Conservation (phyloP, 306 rosid genomes). For the Gastrolobium villosum region DNA sequence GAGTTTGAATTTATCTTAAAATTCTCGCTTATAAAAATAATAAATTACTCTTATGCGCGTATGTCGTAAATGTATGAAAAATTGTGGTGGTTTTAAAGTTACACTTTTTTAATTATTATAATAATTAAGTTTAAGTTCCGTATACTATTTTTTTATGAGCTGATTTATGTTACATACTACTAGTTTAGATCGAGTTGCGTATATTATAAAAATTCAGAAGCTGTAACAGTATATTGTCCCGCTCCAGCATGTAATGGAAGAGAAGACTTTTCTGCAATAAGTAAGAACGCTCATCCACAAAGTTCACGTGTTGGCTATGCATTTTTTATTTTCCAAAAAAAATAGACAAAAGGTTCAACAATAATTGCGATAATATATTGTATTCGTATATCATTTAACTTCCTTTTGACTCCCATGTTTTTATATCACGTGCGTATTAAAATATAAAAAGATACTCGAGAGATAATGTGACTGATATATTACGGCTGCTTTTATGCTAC, state of each 20-base stretch:
- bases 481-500: background rate
- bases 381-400: background rate
- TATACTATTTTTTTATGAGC: too few relatives aligned
- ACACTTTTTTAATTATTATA: too few relatives aligned
- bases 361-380: slow-evolving; percentile 26
- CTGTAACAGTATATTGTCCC: background rate
- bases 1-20: background rate
- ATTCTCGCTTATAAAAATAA: background rate
- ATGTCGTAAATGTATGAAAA: too few relatives aligned
- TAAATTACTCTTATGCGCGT: too few relatives aligned
- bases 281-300: background rate
- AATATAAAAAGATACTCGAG: background rate
- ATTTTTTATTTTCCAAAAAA: background rate
- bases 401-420: slow-evolving; percentile 15
- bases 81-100: too few relatives aligned
- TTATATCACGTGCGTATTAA: slow-evolving; percentile 40
- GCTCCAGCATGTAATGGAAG: slow-evolving; percentile 9
- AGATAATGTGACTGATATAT: background rate
- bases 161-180: too few relatives aligned
- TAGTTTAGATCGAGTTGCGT: too few relatives aligned
- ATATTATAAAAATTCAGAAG: too few relatives aligned
- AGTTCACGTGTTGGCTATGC: slow-evolving; percentile 42
- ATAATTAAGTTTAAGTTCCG: too few relatives aligned
- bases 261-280: background rate
- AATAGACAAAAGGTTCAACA: slow-evolving; percentile 27